Evolutionary conservation across 371 early-diverging fungal genomes (phyloP).

Genomic region (Circinella umbellata): DNA sequence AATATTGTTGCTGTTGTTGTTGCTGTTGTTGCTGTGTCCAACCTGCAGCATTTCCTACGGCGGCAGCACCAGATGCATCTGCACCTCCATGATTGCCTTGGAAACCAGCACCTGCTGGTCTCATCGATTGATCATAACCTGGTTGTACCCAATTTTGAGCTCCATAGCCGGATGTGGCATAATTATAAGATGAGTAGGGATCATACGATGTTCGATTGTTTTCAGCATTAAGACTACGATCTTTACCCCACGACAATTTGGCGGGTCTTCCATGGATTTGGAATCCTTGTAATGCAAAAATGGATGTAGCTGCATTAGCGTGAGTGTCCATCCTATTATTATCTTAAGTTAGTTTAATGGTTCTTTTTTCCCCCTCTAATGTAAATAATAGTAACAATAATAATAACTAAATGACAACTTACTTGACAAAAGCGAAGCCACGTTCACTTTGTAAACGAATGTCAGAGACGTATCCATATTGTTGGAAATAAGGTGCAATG

Average conservation of each 20-base stretch:
- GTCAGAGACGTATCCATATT: conserved; percentile 78
- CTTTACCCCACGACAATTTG: conserved; percentile 89
- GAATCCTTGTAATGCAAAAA: conserved; percentile 76
- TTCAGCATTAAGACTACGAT: conserved; percentile 23
- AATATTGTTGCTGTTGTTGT: conserved; percentile 28
- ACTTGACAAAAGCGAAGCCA: conserved; percentile 86
- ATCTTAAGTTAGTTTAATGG: background rate
- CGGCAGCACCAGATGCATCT: conserved; percentile 16
- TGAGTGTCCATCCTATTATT: conserved; percentile 78
- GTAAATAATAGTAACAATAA: too few species aligned
- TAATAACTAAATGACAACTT: conserved; percentile 1
- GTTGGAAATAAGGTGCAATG: conserved; percentile 74
- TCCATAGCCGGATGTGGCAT: conserved; percentile 9
- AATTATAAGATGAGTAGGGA: conserved; percentile 21
- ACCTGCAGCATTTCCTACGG: conserved; percentile 18
- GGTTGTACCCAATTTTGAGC: conserved; percentile 24
- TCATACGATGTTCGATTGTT: conserved; percentile 16
- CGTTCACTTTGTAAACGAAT: conserved; percentile 82
- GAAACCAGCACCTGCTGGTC: conserved; percentile 17
- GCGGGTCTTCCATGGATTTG: conserved; percentile 75
- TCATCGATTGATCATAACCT: conserved; percentile 19
- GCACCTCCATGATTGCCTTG: conserved; percentile 18
- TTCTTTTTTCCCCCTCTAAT: background rate
- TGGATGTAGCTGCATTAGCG: conserved; percentile 87
- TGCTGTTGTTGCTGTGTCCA: conserved; percentile 17